These are phyloP conservation scores for Penicillium psychrosexuale DNA, from an alignment of 2,329 filamentous ascomycete species.

Conservation along the genomic window DNA sequence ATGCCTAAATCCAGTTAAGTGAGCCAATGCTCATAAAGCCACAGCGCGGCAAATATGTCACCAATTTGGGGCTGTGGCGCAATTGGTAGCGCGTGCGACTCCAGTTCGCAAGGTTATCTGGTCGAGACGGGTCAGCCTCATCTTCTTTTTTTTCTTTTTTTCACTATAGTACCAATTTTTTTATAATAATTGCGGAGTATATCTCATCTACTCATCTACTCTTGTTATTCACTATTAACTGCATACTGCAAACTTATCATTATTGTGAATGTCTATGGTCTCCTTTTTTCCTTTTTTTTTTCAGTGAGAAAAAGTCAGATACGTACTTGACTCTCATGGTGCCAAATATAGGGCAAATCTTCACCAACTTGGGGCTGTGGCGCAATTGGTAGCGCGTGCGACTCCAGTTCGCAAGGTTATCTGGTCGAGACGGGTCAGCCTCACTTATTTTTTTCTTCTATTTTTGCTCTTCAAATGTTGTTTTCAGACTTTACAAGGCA, in stretches of 20 bases:
- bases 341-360: background rate
- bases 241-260: too few species aligned
- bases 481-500: too few species aligned
- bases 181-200: too few species aligned
- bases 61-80: background rate
- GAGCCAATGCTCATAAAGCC: background rate
- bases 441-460: background rate
- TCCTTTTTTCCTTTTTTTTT: background rate
- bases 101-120: background rate
- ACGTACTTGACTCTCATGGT: background rate
- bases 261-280: too few species aligned
- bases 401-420: conserved; percentile 1
- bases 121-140: background rate
- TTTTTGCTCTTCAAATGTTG: too few species aligned
- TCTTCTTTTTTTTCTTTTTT: background rate
- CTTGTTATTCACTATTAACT: too few species aligned
- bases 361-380: background rate
- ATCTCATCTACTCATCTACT: too few species aligned
- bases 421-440: background rate
- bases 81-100: background rate
- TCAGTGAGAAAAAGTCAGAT: background rate
- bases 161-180: too few species aligned
- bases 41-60: background rate
- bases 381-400: background rate
- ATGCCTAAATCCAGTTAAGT: too few species aligned